Percentiles rank a stretch among this genome's conserved stretches.
Conservation (phyloP, 2,329 filamentous ascomycete species). For the Sclerotinia spermophila region DNA sequence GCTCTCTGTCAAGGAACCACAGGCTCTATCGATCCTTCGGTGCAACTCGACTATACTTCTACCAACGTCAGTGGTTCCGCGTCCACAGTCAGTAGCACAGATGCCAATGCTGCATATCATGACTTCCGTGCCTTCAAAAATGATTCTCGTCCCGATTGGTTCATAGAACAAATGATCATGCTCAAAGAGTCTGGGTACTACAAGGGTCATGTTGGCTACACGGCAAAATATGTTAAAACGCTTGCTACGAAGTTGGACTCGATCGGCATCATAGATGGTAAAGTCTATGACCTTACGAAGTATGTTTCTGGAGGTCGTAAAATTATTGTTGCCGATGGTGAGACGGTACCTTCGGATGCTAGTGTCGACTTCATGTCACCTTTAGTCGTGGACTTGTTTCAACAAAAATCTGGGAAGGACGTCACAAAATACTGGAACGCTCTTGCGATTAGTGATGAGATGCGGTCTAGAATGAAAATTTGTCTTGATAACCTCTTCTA, state of each 20-base stretch:
- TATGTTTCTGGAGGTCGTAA: constrained; percentile 75
- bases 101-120: constrained; percentile 77
- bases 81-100: constrained; percentile 59
- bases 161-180: constrained; percentile 78
- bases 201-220: constrained; percentile 85
- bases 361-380: constrained; percentile 78
- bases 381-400: constrained; percentile 72
- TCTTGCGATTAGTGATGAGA: constrained; percentile 53
- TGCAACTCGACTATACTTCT: constrained; percentile 80
- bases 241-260: constrained; percentile 60
- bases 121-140: constrained; percentile 86
- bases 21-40: constrained; percentile 60
- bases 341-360: constrained; percentile 45
- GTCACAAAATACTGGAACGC: constrained; percentile 79
- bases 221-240: constrained; percentile 68
- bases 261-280: constrained; percentile 73
- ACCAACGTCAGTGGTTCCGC: constrained; percentile 71
- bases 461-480: constrained; percentile 66
- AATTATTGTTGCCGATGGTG: constrained; percentile 54
- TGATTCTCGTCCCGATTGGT: constrained; percentile 86
- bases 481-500: constrained; percentile 96
- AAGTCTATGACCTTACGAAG: constrained; percentile 84
- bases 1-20: constrained; percentile 79
- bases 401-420: constrained; percentile 70
- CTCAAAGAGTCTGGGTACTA: constrained; percentile 69